These are phyloP conservation scores for Leucocoprinus leucothites DNA, from an alignment of 768 basidiomycete genomes.

Conservation along the genomic window DNA sequence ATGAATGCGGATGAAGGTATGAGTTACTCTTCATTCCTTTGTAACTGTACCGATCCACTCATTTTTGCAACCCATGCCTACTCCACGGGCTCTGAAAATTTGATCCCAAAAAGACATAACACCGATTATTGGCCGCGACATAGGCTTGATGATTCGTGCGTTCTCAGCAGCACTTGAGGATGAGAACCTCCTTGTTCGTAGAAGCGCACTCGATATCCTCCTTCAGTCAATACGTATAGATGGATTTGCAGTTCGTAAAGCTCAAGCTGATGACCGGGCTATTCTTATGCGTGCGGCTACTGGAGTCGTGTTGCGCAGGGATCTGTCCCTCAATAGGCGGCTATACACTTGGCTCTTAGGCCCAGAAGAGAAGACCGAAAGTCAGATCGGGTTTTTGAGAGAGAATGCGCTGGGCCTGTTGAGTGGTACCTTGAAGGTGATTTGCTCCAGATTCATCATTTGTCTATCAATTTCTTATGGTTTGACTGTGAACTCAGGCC, in stretches of 20 bases:
- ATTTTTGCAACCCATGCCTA: neutral
- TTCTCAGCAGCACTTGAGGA: conserved; percentile 92
- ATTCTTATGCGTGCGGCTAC: conserved; percentile 86
- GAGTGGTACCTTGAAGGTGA: conserved; percentile 63
- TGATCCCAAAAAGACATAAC: conserved; percentile 50
- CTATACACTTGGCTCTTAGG: conserved; percentile 94
- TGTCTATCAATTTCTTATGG: neutral
- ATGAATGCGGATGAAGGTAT: conserved; percentile 69
- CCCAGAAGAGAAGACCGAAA: conserved; percentile 70
- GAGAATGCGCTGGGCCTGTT: conserved; percentile 73
- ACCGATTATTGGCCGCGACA: conserved; percentile 75
- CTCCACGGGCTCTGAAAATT: neutral
- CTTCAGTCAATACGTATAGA: conserved; percentile 73
- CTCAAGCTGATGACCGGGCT: conserved; percentile 67
- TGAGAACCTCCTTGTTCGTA: conserved; percentile 85
- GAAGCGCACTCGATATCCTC: conserved; percentile 83
- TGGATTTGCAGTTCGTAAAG: conserved; percentile 64
- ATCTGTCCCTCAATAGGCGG: conserved; percentile 89
- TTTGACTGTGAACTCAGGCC: conserved; percentile 36
- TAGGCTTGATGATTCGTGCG: conserved; percentile 92
- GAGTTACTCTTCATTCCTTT: neutral
- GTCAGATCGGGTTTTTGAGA: conserved; percentile 69
- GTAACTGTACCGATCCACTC: neutral
- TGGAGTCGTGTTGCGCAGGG: conserved; percentile 87
- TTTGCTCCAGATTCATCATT: conserved; percentile 6